These are phyloP conservation scores for Saksenaea vasiformis DNA, from an alignment of 371 early-diverging fungal genomes.

Conservation along the genomic window DNA sequence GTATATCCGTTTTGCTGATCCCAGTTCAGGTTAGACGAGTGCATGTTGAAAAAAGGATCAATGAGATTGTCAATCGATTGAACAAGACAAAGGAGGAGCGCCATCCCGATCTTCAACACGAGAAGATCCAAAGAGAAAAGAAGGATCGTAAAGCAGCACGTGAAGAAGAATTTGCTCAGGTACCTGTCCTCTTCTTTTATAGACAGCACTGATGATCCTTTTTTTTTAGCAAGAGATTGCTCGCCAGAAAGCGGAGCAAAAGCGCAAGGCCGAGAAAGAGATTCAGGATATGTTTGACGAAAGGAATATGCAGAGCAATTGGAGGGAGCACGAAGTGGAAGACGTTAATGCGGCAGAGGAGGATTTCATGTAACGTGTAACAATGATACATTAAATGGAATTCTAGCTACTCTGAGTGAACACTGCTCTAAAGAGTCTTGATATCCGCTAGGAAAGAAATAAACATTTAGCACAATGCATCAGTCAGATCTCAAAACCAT, in stretches of 20 bases:
- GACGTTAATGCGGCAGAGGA: constrained; percentile 68
- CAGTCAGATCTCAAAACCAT: no score
- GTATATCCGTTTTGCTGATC: neutral
- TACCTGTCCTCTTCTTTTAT: constrained; percentile 14
- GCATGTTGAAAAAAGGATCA: constrained; percentile 74
- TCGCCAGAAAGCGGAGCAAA: constrained; percentile 32
- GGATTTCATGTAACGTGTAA: constrained; percentile 67
- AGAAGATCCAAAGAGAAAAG: constrained; percentile 70
- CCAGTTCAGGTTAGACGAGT: constrained; percentile 77
- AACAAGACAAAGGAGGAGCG: constrained; percentile 89
- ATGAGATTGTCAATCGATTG: constrained; percentile 88
- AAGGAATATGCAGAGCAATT: constrained; percentile 64
- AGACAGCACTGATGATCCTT: neutral
- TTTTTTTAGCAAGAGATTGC: constrained; percentile 38
- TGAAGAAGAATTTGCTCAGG: constrained; percentile 53
- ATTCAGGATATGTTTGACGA: constrained; percentile 59
- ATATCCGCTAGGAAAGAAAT: no score
- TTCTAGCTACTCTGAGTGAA: no score
- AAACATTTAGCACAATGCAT: no score
- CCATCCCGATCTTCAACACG: constrained; percentile 74
- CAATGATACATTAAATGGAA: neutral
- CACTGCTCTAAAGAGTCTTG: no score
- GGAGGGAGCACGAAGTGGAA: constrained; percentile 53
- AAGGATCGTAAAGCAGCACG: constrained; percentile 51
- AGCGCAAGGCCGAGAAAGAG: constrained; percentile 50